phyloP scores from a whole-genome alignment of 2,329 filamentous ascomycete genomes.

The Phaeomoniella chlamydospora region DNA sequence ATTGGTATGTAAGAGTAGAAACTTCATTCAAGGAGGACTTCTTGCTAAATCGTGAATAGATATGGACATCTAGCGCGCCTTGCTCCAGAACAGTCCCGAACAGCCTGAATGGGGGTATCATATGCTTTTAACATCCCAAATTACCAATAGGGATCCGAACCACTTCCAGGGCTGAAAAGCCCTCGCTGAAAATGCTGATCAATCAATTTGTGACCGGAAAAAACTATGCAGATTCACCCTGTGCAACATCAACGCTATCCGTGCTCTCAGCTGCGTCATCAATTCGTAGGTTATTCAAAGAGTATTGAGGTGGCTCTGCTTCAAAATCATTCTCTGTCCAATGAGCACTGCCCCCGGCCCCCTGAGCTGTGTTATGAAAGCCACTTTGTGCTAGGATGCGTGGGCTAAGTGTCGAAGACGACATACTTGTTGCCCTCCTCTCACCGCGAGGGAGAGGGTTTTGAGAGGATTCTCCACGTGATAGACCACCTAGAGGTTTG shows the following conservation, averaged over 20 bases:
- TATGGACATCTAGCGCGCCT: too few relatives aligned
- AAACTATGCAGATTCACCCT: background rate
- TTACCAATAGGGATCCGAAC: too few relatives aligned
- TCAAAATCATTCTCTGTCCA: slow-evolving; percentile 11
- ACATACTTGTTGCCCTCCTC: slow-evolving; percentile 1
- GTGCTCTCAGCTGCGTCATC: background rate
- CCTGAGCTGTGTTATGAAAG: slow-evolving; percentile 3
- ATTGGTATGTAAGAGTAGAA: too few relatives aligned
- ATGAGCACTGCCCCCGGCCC: slow-evolving; percentile 3
- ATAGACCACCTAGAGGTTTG: background rate
- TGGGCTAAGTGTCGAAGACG: background rate
- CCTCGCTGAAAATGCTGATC: too few relatives aligned
- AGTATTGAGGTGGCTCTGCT: slow-evolving; percentile 7
- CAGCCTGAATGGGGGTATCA: too few relatives aligned
- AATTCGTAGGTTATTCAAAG: background rate
- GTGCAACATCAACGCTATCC: background rate
- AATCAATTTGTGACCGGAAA: too few relatives aligned
- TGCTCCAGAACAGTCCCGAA: too few relatives aligned
- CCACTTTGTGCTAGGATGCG: slow-evolving; percentile 4
- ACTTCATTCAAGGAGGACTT: too few relatives aligned
- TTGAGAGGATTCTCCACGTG: slow-evolving; percentile 1
- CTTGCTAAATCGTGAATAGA: too few relatives aligned
- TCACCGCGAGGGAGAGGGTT: slow-evolving; percentile 5
- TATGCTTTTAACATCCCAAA: too few relatives aligned
- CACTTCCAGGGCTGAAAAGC: too few relatives aligned